Conservation (phyloP, 805 yeast species). For the Cyberlindnera amylophila region DNA sequence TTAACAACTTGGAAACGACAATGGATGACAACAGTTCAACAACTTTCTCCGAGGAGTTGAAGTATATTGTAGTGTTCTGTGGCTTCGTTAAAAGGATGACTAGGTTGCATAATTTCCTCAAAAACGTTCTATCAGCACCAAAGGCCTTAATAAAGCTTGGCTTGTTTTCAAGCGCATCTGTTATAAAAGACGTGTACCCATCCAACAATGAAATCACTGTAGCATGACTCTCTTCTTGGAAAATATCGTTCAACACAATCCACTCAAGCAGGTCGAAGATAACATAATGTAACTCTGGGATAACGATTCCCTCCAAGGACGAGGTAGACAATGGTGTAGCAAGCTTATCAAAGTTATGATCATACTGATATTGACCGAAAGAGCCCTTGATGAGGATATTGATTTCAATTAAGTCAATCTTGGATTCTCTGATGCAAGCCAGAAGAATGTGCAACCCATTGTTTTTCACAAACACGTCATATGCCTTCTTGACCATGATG, state of each 20-base stretch:
- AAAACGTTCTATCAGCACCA: slow-evolving; percentile 27
- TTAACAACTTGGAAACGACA: slow-evolving; percentile 32
- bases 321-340: slow-evolving; percentile 5
- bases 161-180: slow-evolving; percentile 28
- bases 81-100: slow-evolving; percentile 30
- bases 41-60: slow-evolving; percentile 30
- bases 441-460: slow-evolving; percentile 50
- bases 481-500: slow-evolving; percentile 42
- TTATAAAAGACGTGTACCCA: slow-evolving; percentile 24
- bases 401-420: slow-evolving; percentile 30
- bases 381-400: slow-evolving; percentile 41
- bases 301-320: slow-evolving; percentile 18
- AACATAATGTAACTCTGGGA: slow-evolving; percentile 44
- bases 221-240: slow-evolving; percentile 33
- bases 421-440: slow-evolving; percentile 42
- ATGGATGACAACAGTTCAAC: slow-evolving; percentile 33
- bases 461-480: slow-evolving; percentile 46
- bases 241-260: slow-evolving; percentile 34
- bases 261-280: slow-evolving; percentile 34
- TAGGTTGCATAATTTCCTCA: slow-evolving; percentile 27
- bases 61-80: slow-evolving; percentile 30
- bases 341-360: slow-evolving; percentile 19
- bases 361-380: slow-evolving; percentile 39
- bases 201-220: slow-evolving; percentile 29
- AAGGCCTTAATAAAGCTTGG: slow-evolving; percentile 27